Evolutionary conservation across 176 grass and related monocot species (phyloP), one percentile per base, ranked within the genome.

Genomic region (Paspalum notatum): DNA sequence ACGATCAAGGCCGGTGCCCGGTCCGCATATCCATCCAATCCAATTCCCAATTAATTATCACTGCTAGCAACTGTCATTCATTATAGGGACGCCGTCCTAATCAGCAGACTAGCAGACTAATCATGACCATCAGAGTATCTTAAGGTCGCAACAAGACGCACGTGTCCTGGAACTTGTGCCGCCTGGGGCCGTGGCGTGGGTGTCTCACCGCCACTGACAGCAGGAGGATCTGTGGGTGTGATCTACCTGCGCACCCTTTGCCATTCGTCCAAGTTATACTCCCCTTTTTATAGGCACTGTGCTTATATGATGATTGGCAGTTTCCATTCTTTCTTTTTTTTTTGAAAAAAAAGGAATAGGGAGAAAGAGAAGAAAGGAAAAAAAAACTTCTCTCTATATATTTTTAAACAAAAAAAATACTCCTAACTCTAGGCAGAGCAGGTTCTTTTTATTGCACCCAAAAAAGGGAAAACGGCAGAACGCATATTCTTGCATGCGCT

Each of bases 381-480:
- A 5, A 62, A 0, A 5, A 37, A 62, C 21, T 32, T 32, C 32
- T 32, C 32, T 32, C 32, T 32, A 32, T 32, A 32, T 1, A 32
- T 32, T 32, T 32, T 32, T 32, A 32, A 32, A 32, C 3, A 32
- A 32, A 39, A 73, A 40, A 52, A 62, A 18, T 9, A 4, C 32
- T 32, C 32, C 32, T 32, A 40, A 48, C 5, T 62, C 6, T 41
- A 64, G 21, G 4, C 42, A 59, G 54, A 75, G 77, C 1, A 61
- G 27, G 21, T n/a, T 37, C 52, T 61, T 25, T 66, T 86, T 68
- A 74, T 87, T 86, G 12, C 27, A 32, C 32, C 32, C 32, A 32
- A 32, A 32, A 32, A 32, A 32, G 32, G 32, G 32, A 32, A 3
- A 32, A 32, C 32, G 32, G 32, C 32, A 32, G 32, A 32, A 32